Evolutionary conservation across 768 basidiomycete genomes (phyloP), one percentile per base, ranked within the genome.

Genomic region (Agrocybe praecox): DNA sequence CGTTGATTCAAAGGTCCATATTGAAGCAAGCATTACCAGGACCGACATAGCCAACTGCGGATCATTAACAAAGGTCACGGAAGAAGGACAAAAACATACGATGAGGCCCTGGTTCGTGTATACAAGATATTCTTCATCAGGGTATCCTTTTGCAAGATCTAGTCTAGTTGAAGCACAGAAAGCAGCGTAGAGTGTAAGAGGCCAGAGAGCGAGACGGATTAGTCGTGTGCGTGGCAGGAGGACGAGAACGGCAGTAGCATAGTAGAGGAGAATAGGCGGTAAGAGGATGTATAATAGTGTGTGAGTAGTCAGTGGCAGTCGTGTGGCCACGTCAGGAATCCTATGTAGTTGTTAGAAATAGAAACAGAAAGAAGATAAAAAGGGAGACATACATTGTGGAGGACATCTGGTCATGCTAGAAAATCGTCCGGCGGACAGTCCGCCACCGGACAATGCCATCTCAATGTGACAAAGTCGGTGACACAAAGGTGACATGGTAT

Each of bases 241-340:
- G 7, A 85, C 81, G 49, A 88, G 74, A 33, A 83, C 65, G 14
- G 85, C 85, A 53, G 81, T 80, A 11, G 63, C 68, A 71, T 82
- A 84, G 67, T 81, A 84, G 55, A 72, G 71, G 19, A 80, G 53
- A 1, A 81, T 21, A 17, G 76, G 67, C 1, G 81, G 82, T 15
- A 79, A 22, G 29, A 84, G 56, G 46, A 75, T 68, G 10, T 72
- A 71, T 29, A 65, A 61, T 60, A 75, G 75, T 26, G 72, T 69
- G 46, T 67, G 33, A 33, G 59, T 23, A 5, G 71, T 73, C 19
- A 82, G 49, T 6, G 80, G 71, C 22, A 67, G 65, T 48, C 78
- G 57, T 8, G 26, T 40, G 24, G 56, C 36, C 7, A 36, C 50
- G 46, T 58, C 57, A 7, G 57, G 57, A 10, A 56, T 46, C 55